Base-by-base conservation (phyloP, 1,284 basidiomycete species). In the Neonothopanus nambi region DNA sequence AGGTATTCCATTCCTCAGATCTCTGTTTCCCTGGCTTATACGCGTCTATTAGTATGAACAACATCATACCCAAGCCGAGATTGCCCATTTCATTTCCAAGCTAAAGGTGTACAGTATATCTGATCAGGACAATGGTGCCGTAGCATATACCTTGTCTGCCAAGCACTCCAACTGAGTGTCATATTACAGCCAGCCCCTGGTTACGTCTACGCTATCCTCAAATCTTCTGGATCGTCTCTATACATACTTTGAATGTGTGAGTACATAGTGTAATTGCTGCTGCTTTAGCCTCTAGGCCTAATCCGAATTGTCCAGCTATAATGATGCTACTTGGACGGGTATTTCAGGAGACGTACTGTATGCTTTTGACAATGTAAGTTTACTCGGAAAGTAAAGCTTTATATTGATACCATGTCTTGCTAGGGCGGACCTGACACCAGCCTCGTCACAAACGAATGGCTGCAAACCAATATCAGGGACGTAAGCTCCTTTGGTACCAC, bases 391-490 rank as follows among this genome's bases (percentile, higher is more conserved):
- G 18, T 40, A 15, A 21, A 3, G 5, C 36, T 39, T 23, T 24
- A 8, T 37, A 7, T 13, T 17, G 9, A 17, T 21, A 23, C 40
- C 7, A 13, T 37, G 15, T 17, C 18, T 23, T 15, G 4, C 3
- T 21, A 58, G 53, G 56, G 53, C 4, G 57, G 57, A 6, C 48
- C 48, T 4, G 50, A 58, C 28, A 38, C 52, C 6, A 51, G 52
- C 13, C 40, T 58, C 21, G 49, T 54, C 13, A 51, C 52, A 1
- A 58, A 54, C 18, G 57, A 58, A 24, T 58, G 57, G 57, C 41
- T 55, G 5, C 45, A 51, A 9, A 55, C 42, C 20, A 55, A 58
- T 21, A 55, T 58, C 35, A 49, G 52, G n/a, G 45, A 55, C 17
- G 50, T 49, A 5, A 49, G 57, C 26, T 18, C 46, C 11, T 52